Evolutionary conservation across 2,329 filamentous ascomycete genomes (phyloP), one percentile per base, ranked within the genome.

Genomic region (Pestalotiopsis sp.): DNA sequence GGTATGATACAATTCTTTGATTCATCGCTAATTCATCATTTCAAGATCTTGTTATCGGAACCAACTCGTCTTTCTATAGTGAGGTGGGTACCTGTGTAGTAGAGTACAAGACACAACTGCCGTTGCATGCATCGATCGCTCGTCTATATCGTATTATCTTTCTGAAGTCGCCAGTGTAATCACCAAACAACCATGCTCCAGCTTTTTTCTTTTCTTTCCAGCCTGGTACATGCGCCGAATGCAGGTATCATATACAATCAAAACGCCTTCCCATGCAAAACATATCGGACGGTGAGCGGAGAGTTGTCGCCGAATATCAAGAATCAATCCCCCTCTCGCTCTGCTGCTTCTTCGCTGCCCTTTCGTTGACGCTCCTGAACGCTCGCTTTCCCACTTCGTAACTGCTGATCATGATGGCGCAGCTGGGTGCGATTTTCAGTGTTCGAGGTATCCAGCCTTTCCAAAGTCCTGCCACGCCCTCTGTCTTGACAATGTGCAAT

Each of bases 371-470:
- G 12, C 88, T 87, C 66, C 90, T 86, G 41, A 97, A 97, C 78
- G 92, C 91, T 79, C 93, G 91, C 86, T 99, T 99, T 64, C 96
- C 95, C 49, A 98, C 88, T 80, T 99, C 96, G 80, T 98, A 99
- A 78, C 92, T 97, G 78, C 93, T 97, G 78, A 99, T 98, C 96
- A 99, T 99, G 78, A 99, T 98, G 36, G 96, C 96, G 81, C 96
- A 99, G 0, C 95, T 94, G 1, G 96, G 96, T 1, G 96, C 95
- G 4, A 99, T 95, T 79, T 98, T 98, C 70, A 98, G 84, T 73
- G 94, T 97, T 52, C 96, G 87, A 0, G 96, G 94, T 27, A 94
- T 91, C 93, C 95, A 98, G 58, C 96, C 96, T 74, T 87, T 93
- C 88, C 97, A 98, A 4, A 99, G 83, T 0, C 96, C 96, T 1